Evolutionary conservation across 768 basidiomycete genomes (phyloP), one percentile per base, ranked within the genome.

Genomic region (Calvatia gigantea): DNA sequence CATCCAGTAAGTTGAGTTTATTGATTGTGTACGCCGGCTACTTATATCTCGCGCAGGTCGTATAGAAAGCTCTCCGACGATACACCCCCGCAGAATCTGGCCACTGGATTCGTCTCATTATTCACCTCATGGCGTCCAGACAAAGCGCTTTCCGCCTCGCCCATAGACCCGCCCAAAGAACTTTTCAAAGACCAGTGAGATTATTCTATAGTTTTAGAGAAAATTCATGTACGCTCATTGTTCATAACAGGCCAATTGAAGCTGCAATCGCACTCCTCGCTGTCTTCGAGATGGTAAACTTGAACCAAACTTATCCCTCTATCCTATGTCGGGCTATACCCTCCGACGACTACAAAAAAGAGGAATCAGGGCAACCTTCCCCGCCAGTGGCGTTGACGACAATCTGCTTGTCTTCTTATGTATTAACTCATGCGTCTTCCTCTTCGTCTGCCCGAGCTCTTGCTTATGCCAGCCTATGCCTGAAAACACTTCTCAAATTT

Each of bases 401-500:
- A 9, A 62, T 88, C 43, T 78, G 82, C 3, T 64, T 87, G 50
- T 79, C 83, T 2, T 87, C 86, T 0, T 88, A 88, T 69, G 62
- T 88, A 45, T 67, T 87, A 51, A 79, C 84, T 1, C 87, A 89
- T 64, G 86, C 86, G 11, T 80, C 84, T 9, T 85, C 87, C 4
- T 70, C 78, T 0, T 74, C 77, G 2, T 82, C 84, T 12, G 69
- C 80, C 4, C 79, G 86, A 19, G 79, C 84, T 15, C 72, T 81
- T 39, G 79, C 80, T 2, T 89, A 89, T 65, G 85, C 84, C 1
- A 78, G 77, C 62, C 71, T 88, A 1, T 70, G 77, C 15, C 70
- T 87, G 61, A 78, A 80, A 51, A 76, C 76, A 14, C 61, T 88
- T 15, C 73, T 86, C 38, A 66, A 73, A 1, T 67, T 82, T 58